A percentile compares a stretch with the other conserved stretches of the same genome.
phyloP scores from a whole-genome alignment of 768 basidiomycete species.

The Tylopilus cervinicoccineus region DNA sequence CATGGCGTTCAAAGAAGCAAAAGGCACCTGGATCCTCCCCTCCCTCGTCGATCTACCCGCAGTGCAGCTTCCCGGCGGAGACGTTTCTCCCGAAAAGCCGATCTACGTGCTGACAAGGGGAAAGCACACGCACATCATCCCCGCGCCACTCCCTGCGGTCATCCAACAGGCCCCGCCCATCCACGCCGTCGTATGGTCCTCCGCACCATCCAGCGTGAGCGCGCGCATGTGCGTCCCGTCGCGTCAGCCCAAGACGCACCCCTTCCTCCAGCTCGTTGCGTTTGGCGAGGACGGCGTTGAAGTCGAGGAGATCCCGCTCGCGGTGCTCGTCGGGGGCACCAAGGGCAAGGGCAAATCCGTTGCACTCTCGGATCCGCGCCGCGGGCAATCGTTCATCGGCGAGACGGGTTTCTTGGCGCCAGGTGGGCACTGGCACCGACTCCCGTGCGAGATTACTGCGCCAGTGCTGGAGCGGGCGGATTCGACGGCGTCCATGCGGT shows the following conservation, averaged over 20 bases:
- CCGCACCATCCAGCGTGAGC: conserved; percentile 49
- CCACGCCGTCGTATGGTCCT: conserved; percentile 54
- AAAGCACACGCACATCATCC: conserved; percentile 61
- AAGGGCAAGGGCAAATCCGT: conserved; percentile 32
- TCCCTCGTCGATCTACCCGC: conserved; percentile 24
- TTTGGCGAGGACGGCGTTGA: conserved; percentile 73
- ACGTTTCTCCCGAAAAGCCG: conserved; percentile 29
- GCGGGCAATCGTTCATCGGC: conserved; percentile 61
- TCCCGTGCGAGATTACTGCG: conserved; percentile 19
- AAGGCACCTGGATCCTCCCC: conserved; percentile 26
- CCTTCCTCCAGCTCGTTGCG: conserved; percentile 65
- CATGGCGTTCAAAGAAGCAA: conserved; percentile 36
- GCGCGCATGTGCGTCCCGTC: conserved; percentile 44
- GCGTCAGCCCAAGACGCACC: conserved; percentile 14
- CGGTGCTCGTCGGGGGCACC: conserved; percentile 34
- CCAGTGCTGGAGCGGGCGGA: conserved; percentile 40
- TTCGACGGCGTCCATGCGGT: conserved; percentile 41
- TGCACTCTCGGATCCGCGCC: conserved; percentile 40
- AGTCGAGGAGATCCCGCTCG: conserved; percentile 61
- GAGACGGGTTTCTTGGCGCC: conserved; percentile 45
- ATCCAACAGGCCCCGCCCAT: conserved; percentile 48
- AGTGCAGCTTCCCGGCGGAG: conserved; percentile 14
- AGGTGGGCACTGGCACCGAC: conserved; percentile 48
- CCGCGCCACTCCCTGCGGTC: conserved; percentile 60
- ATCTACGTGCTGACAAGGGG: conserved; percentile 70